Conservation (phyloP, 1,139 yeast species). For the Hemisphaericaspora subhashii region DNA sequence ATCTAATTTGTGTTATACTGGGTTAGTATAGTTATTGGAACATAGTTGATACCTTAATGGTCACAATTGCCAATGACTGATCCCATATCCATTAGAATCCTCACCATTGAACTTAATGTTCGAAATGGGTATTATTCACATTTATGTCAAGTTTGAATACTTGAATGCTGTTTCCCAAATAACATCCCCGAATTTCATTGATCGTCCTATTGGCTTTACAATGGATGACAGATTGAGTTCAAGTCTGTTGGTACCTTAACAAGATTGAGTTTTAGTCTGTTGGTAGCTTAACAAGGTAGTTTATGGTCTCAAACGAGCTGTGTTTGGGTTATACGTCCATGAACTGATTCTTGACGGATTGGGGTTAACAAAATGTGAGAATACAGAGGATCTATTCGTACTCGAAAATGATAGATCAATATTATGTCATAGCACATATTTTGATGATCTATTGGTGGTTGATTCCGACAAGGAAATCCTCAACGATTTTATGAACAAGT, state of each 20-base stretch:
- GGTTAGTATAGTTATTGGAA: slow-evolving; percentile 1
- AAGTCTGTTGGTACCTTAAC: too few species aligned
- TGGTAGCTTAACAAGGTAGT: slow-evolving; percentile 7
- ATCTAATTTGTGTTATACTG: slow-evolving; percentile 1
- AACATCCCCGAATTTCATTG: neutral
- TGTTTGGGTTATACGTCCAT: slow-evolving; percentile 4
- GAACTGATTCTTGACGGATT: neutral
- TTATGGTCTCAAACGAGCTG: slow-evolving; percentile 10
- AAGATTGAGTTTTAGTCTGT: neutral
- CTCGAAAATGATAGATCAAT: neutral
- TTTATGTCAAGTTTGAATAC: slow-evolving; percentile 6
- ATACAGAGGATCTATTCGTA: neutral
- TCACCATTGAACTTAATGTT: neutral
- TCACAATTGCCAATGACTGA: slow-evolving; percentile 4
- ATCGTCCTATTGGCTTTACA: neutral
- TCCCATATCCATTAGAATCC: slow-evolving; percentile 2
- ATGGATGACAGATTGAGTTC: neutral
- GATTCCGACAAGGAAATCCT: neutral
- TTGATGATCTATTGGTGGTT: slow-evolving; percentile 5
- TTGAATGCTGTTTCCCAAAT: slow-evolving; percentile 3
- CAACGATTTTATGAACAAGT: neutral
- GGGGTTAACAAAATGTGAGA: slow-evolving; percentile 1
- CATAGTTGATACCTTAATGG: neutral
- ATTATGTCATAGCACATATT: slow-evolving; percentile 2
- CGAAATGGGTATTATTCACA: slow-evolving; percentile 1